Conservation (phyloP, 352 stramenopile genomes). For the Globisporangium alternatum region DNA sequence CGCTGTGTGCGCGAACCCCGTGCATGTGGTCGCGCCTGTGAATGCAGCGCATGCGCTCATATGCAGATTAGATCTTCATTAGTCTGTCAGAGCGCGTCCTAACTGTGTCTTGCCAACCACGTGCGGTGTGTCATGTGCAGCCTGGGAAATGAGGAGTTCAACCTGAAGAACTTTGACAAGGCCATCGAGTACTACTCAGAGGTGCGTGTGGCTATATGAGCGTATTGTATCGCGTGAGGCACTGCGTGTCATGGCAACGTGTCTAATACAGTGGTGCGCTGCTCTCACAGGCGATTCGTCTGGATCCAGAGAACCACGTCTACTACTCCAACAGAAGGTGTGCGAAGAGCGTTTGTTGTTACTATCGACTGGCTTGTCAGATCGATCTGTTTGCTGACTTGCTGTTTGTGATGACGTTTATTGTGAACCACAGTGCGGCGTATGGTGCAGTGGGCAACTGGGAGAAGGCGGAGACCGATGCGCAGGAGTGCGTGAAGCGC, state of each 20-base stretch:
- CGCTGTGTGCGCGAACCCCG: not conserved
- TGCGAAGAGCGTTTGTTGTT: not conserved
- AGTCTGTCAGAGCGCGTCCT: not conserved
- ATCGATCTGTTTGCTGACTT: not conserved
- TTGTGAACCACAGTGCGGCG: slow-evolving; percentile 39
- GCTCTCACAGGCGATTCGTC: slow-evolving; percentile 54
- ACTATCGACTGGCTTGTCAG: not conserved
- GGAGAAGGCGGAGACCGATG: slow-evolving; percentile 67
- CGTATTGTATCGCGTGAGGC: too few relatives aligned
- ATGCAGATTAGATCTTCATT: not conserved
- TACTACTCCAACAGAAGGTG: slow-evolving; percentile 86
- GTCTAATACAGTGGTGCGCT: not conserved
- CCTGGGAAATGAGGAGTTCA: slow-evolving; percentile 85
- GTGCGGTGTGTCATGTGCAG: slow-evolving; percentile 19
- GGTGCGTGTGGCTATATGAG: slow-evolving; percentile 20
- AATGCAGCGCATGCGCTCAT: not conserved
- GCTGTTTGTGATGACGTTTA: not conserved
- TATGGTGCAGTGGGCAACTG: slow-evolving; percentile 70
- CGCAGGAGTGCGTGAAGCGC: slow-evolving; percentile 65
- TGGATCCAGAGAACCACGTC: slow-evolving; percentile 72
- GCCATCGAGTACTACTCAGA: slow-evolving; percentile 77
- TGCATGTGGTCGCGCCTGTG: not conserved
- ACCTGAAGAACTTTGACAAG: slow-evolving; percentile 82
- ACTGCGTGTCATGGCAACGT: not conserved
- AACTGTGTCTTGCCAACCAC: not conserved